Evolutionary conservation across 192 early-diverging fungal genomes (phyloP).

Genomic region (Rhizophagus prolifer): DNA sequence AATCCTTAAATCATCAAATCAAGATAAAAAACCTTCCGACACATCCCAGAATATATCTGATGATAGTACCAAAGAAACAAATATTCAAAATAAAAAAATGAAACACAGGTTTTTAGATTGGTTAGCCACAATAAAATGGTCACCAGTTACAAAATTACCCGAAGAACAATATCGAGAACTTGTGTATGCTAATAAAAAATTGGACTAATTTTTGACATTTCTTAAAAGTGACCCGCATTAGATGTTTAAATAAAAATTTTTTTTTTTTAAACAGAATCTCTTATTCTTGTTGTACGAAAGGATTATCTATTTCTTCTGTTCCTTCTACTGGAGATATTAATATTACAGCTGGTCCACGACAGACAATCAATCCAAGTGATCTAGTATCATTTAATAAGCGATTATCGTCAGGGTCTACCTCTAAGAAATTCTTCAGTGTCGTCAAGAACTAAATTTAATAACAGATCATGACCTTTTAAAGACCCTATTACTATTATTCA

Average conservation of each 20-base stretch:
- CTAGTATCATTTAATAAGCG: constrained; percentile 56
- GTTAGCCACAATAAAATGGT: constrained; percentile 5
- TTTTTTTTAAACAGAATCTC: background rate
- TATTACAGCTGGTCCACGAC: constrained; percentile 86
- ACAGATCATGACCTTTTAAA: constrained; percentile 90
- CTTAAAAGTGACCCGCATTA: too few species aligned
- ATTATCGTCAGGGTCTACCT: constrained; percentile 59
- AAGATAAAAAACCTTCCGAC: background rate
- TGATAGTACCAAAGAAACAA: background rate
- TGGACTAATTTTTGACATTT: background rate
- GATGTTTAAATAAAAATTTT: too few species aligned
- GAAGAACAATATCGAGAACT: constrained; percentile 6
- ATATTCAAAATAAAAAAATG: constrained; percentile 3
- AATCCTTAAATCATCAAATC: constrained; percentile 10
- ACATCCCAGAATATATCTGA: background rate
- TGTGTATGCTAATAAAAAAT: background rate
- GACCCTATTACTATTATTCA: constrained; percentile 72
- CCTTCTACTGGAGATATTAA: constrained; percentile 90
- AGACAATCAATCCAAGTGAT: constrained; percentile 82
- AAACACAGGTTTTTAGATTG: background rate
- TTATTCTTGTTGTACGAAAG: constrained; percentile 58
- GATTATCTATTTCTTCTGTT: constrained; percentile 87
- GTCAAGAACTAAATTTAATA: constrained; percentile 93
- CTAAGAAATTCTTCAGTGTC: constrained; percentile 81
- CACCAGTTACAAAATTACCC: constrained; percentile 1